A percentile compares a stretch with the other conserved stretches of the same genome.
Conservation (phyloP, 1,284 basidiomycete species). For the Sanghuangporus weigelae region DNA sequence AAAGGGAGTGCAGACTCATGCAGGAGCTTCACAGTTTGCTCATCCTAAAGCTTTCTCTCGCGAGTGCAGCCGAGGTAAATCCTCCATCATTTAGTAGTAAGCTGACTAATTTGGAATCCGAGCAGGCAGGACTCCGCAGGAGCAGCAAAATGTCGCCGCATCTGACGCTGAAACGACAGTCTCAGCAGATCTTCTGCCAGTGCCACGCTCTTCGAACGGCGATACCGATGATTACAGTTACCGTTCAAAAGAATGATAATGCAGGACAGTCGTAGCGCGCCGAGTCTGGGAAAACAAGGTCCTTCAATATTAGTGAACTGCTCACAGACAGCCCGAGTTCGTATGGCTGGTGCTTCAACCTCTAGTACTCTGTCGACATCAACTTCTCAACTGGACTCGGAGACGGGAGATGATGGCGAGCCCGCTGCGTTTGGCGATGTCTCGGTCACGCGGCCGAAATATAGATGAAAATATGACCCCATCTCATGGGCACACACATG, state of each 20-base stretch:
- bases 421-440: constrained; percentile 30
- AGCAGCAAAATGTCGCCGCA: constrained; percentile 35
- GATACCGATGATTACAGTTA: constrained; percentile 53
- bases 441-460: constrained; percentile 39
- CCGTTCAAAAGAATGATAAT: constrained; percentile 54
- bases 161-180: constrained; percentile 40
- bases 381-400: constrained; percentile 60
- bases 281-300: constrained; percentile 48
- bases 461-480: constrained; percentile 38
- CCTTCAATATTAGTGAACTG: constrained; percentile 21
- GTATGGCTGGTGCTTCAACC: constrained; percentile 37
- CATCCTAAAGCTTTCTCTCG: constrained; percentile 34
- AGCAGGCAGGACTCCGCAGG: constrained; percentile 8
- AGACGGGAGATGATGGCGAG: constrained; percentile 56
- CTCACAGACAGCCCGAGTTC: constrained; percentile 27
- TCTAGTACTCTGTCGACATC: constrained; percentile 43
- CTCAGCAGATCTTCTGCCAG: constrained; percentile 54
- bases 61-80: constrained; percentile 5
- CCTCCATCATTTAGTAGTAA: not conserved
- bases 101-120: not conserved
- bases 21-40: constrained; percentile 53
- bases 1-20: constrained; percentile 54
- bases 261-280: constrained; percentile 68
- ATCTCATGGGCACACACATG: constrained; percentile 31
- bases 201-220: constrained; percentile 48